Evolutionary conservation across 441 rosid genomes (phyloP).

Genomic region (Croton setiger): DNA sequence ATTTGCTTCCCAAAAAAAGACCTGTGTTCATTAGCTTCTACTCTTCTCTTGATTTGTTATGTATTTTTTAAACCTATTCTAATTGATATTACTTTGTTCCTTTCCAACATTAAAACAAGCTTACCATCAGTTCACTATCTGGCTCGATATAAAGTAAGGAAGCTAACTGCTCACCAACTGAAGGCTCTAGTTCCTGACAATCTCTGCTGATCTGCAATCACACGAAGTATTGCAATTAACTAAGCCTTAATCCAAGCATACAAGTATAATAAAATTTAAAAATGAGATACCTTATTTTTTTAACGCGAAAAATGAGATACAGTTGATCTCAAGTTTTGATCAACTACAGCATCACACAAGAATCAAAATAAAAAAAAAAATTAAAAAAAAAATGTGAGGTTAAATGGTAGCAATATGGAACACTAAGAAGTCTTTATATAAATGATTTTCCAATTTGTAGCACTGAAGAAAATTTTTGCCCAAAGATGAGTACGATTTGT

Average conservation of each 20-base stretch:
- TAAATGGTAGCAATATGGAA: background rate
- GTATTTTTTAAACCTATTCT: background rate
- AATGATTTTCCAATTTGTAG: background rate
- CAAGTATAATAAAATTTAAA: too few relatives aligned
- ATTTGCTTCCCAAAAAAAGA: background rate
- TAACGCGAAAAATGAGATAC: background rate
- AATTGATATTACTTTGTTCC: background rate
- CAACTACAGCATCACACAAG: background rate
- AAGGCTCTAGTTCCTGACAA: conserved; percentile 95
- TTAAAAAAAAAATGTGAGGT: background rate
- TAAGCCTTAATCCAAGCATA: too few relatives aligned
- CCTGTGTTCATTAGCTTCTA: background rate
- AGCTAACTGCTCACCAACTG: conserved; percentile 91
- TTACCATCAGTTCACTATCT: conserved; percentile 98
- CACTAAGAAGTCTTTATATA: background rate
- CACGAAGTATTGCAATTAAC: conserved; percentile 17
- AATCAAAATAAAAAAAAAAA: background rate
- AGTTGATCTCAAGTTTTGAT: conserved; percentile 2
- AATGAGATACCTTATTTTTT: too few relatives aligned
- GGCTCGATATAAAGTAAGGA: conserved; percentile 93
- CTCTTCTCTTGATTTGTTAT: background rate
- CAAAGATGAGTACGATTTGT: background rate
- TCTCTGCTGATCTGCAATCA: conserved; percentile 93
- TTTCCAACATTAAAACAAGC: background rate
- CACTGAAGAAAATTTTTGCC: background rate